phyloP scores from a whole-genome alignment of 176 grass and related monocot genomes.

The Miscanthus lutarioriparius region DNA sequence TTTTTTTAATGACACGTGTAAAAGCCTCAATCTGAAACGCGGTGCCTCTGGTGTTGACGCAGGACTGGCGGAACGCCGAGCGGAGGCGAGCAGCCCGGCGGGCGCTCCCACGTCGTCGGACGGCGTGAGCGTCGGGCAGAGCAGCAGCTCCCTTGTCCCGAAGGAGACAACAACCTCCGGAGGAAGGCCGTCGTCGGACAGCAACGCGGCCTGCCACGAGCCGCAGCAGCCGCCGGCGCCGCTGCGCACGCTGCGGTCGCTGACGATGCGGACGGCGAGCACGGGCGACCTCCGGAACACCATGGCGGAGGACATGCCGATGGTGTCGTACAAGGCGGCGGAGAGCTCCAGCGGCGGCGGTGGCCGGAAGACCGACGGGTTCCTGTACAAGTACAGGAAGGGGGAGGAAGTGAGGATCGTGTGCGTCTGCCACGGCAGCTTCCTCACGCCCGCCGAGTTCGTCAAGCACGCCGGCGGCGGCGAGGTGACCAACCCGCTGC shows the following conservation, averaged over 20 bases:
- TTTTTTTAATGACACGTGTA: too few species aligned
- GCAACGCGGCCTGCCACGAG: not conserved
- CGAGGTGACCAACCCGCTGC: slow-evolving; percentile 79
- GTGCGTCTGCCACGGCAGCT: slow-evolving; percentile 93
- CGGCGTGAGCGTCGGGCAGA: not conserved
- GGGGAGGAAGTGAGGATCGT: slow-evolving; percentile 85
- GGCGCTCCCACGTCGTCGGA: slow-evolving; percentile 27
- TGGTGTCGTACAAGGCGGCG: slow-evolving; percentile 66
- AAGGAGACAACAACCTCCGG: not conserved
- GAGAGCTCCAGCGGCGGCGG: slow-evolving; percentile 48
- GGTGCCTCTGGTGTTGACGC: not conserved
- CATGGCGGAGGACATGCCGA: slow-evolving; percentile 97
- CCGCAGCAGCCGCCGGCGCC: slow-evolving; percentile 1
- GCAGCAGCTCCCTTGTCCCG: slow-evolving; percentile 18
- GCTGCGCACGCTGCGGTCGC: slow-evolving; percentile 42
- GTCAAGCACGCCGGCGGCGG: slow-evolving; percentile 83
- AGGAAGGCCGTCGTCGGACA: not conserved
- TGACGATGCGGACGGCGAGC: slow-evolving; percentile 55
- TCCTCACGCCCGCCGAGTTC: slow-evolving; percentile 87
- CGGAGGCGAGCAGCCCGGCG: slow-evolving; percentile 21
- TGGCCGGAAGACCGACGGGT: slow-evolving; percentile 67
- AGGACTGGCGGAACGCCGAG: not conserved
- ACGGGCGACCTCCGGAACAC: slow-evolving; percentile 59
- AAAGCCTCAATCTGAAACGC: slow-evolving; percentile 16
- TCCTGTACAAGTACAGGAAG: slow-evolving; percentile 89